Evolutionary conservation across 78 protist species (phyloP), one percentile per base, ranked within the genome.

Genomic region (Polysphondylium violaceum): DNA sequence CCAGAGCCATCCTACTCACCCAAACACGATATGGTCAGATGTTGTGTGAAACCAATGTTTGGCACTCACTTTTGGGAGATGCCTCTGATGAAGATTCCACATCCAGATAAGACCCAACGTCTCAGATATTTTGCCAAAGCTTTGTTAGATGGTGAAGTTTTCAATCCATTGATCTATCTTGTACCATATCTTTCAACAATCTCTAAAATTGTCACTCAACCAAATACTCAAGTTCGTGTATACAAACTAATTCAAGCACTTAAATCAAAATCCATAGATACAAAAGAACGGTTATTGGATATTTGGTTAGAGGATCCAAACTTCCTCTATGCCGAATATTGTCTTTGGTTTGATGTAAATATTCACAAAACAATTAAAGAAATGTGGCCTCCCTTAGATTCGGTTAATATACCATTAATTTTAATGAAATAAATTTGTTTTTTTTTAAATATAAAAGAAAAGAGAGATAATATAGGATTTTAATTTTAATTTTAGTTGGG

Each of bases 351-450:
- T 16, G 83, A 87, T 51, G 27, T 14, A 7, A 12, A 67, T 31
- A 31, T 72, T 8, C 11, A 6, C 16, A 5, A 6, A 55, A 11
- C 76, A 27, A 72, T 72, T 17, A 40, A 29, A 53, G 17, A 38
- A 25, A 81, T 81, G 51, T 81, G 89, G 89, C 89, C 89, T 23
- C 89, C 89, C 35, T 51, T 81, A 36, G 89, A 81, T 36, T 11
- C 63, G 4, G 68, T 68, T 23, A 35, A 27, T 29, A 56, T 76
- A 29, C 69, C 69, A 17, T 31, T 31, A 31, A 4, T 36, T 38
- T 74, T 74, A 74, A 73, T 65, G 19, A 65, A 65, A 65, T 65
- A 65, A 38, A 60, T 59, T 14, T 14, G 7, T 47, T 47, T 47
- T 14, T 47, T 47, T 47, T 47, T 47, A 11, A 47, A 47, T 47